A percentile compares a stretch with the other conserved stretches of the same genome.
These are phyloP conservation scores for Trifolium repens DNA, from an alignment of 306 rosid genomes.

Conservation along the genomic window DNA sequence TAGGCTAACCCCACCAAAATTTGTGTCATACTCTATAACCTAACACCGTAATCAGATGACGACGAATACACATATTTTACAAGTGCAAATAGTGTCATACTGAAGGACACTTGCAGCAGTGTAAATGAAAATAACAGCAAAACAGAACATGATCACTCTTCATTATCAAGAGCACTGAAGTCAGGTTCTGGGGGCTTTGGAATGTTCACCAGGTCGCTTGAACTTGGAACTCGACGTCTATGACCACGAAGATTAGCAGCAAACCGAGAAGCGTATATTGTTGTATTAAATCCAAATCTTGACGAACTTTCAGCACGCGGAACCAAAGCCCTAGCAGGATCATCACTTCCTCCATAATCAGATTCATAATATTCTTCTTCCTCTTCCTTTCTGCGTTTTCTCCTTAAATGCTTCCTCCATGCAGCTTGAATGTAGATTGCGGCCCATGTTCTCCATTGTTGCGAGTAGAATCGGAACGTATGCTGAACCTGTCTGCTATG, in stretches of 20 bases:
- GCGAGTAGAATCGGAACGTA: conserved; percentile 89
- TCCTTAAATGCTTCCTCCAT: conserved; percentile 66
- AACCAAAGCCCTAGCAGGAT: conserved; percentile 43
- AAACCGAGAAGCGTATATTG: conserved; percentile 73
- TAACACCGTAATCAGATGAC: not conserved
- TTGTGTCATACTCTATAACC: not conserved
- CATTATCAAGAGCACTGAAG: conserved; percentile 49
- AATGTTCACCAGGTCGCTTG: conserved; percentile 34
- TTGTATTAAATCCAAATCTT: conserved; percentile 54
- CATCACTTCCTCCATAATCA: conserved; percentile 38
- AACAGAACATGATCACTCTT: conserved; percentile 11
- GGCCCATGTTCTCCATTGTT: conserved; percentile 98
- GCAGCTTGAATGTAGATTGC: conserved; percentile 84
- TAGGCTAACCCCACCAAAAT: not conserved
- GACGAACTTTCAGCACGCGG: conserved; percentile 20
- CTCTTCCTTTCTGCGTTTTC: conserved; percentile 62
- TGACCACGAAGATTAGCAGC: conserved; percentile 75
- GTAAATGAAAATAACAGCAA: not conserved
- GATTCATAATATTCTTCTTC: conserved; percentile 43
- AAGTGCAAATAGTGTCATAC: not conserved
- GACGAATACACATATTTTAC: conserved; percentile 2
- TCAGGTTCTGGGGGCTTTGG: conserved; percentile 88
- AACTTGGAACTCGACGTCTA: conserved; percentile 53
- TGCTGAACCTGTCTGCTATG: conserved; percentile 90
- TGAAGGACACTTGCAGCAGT: not conserved